Evolutionary conservation across 148 eudicot species (phyloP).

Genomic region (Chenopodium berlandieri): DNA sequence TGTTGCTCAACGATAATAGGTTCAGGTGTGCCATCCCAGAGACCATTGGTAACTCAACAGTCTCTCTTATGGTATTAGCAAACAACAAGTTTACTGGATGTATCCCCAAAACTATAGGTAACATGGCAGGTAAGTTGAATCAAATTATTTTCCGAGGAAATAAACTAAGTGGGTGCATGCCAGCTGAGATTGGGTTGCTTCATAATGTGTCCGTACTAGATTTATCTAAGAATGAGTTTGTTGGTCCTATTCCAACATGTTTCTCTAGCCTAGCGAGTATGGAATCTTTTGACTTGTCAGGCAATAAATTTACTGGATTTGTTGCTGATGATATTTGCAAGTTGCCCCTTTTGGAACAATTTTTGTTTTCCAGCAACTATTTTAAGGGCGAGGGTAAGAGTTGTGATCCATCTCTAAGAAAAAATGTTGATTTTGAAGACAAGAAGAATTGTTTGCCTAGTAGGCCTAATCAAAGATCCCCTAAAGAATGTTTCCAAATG

Average conservation of each 20-base stretch:
- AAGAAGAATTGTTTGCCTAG: slow-evolving; percentile 45
- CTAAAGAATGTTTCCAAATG: slow-evolving; percentile 32
- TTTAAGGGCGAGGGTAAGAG: slow-evolving; percentile 30
- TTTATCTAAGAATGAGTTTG: slow-evolving; percentile 34
- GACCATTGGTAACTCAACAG: slow-evolving; percentile 58
- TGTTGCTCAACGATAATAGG: slow-evolving; percentile 65
- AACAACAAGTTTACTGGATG: slow-evolving; percentile 64
- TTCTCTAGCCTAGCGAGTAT: slow-evolving; percentile 27
- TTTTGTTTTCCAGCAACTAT: slow-evolving; percentile 41
- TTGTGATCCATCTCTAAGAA: slow-evolving; percentile 23
- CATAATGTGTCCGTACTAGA: slow-evolving; percentile 38
- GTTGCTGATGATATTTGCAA: slow-evolving; percentile 42
- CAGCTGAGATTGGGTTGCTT: slow-evolving; percentile 41
- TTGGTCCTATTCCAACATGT: slow-evolving; percentile 41
- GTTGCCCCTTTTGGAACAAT: slow-evolving; percentile 33
- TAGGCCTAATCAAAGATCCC: slow-evolving; percentile 36
- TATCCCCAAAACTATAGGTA: slow-evolving; percentile 59
- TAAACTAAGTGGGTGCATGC: slow-evolving; percentile 52
- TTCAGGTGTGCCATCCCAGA: slow-evolving; percentile 57
- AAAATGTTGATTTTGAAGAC: slow-evolving; percentile 21
- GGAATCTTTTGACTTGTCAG: slow-evolving; percentile 34
- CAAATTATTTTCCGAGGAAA: slow-evolving; percentile 45
- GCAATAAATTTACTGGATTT: slow-evolving; percentile 41
- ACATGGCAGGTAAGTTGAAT: slow-evolving; percentile 39
- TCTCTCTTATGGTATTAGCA: slow-evolving; percentile 61